Base-by-base conservation (phyloP, 192 early-diverging fungal genomes). In the Coemansia sp. region DNA sequence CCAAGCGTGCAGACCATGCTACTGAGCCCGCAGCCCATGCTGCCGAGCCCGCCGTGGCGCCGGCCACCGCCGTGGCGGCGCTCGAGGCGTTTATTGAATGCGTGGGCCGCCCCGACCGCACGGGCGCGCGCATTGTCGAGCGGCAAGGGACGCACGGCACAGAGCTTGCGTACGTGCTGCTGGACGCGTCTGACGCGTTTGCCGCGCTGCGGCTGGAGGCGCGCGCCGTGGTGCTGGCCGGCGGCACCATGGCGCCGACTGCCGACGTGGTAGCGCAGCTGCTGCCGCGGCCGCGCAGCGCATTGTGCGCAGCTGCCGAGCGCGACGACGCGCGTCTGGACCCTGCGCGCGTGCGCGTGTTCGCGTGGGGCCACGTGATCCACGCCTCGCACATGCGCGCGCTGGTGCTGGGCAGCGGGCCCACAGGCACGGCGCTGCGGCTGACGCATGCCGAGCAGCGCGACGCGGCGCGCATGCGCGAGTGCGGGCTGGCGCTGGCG, bases 191-290 rank as follows among this genome's bases (percentile, higher is more conserved):
- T 2, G 84, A 87, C 47, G 72, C 76, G 5, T 95, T 98, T 62
- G 65, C 78, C 45, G 80, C 80, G 14, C 79, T 98, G 10, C 84
- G 93, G 4, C 65, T 82, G 5, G 87, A 95, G 39, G 87, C 92
- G 0, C 75, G 89, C 32, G 84, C 88, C 26, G 84, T 98, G 1
- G 65, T 98, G 7, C 68, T 98, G 20, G 90, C 92, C 0, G 93
- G 95, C 52, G 95, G 95, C 17, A 98, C 95, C 0, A 92, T 98
- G 89, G 83, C 86, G 55, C 93, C 92, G 1, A 85, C 91, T 22
- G 62, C 78, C 49, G 79, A 75, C 21, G 62, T 79, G 7, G 60
- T 64, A 14, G 59, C 54, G 43, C 62, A 64, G 47, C 50, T 67
- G 28, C 50, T 58, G 1, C 63, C 67, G 6, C 29, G 30, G n/a